phyloP scores from a whole-genome alignment of 192 early-diverging fungal species.

The Rhizoclosmatium sp. region DNA sequence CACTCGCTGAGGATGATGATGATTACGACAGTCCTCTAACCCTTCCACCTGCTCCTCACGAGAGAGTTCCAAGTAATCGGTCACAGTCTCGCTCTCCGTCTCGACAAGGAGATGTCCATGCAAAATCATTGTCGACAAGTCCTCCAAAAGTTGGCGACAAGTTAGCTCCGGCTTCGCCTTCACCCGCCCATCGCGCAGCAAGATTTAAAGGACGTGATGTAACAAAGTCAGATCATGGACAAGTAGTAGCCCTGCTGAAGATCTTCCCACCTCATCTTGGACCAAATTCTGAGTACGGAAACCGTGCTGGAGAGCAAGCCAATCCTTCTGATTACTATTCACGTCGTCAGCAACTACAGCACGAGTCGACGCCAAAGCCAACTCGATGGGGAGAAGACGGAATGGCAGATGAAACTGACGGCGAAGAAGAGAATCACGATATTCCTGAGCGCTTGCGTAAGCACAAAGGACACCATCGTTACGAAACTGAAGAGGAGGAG shows the following conservation, averaged over 20 bases:
- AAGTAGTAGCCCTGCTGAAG: constrained; percentile 25
- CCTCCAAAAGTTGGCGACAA: not conserved
- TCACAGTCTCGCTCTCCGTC: not conserved
- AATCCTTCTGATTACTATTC: constrained; percentile 1
- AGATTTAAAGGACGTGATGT: constrained; percentile 16
- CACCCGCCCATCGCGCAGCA: not conserved
- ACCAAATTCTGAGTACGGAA: not conserved
- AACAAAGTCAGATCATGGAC: constrained; percentile 6
- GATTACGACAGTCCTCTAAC: constrained; percentile 21
- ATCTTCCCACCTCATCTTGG: constrained; percentile 11
- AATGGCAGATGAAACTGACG: constrained; percentile 17
- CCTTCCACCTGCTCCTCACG: not conserved
- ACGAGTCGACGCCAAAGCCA: not conserved
- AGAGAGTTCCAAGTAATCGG: not conserved
- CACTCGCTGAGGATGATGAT: constrained; percentile 29
- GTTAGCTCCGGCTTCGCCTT: not conserved
- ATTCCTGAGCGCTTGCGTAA: constrained; percentile 5
- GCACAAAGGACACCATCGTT: constrained; percentile 3
- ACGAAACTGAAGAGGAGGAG: not conserved
- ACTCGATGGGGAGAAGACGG: constrained; percentile 14
- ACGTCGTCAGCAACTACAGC: not conserved
- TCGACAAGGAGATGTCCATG: not conserved
- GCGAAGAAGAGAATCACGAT: constrained; percentile 13
- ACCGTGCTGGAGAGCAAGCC: not conserved
- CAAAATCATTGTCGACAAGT: not conserved